phyloP scores from a whole-genome alignment of 768 basidiomycete species.

The Termitomyces sp. region DNA sequence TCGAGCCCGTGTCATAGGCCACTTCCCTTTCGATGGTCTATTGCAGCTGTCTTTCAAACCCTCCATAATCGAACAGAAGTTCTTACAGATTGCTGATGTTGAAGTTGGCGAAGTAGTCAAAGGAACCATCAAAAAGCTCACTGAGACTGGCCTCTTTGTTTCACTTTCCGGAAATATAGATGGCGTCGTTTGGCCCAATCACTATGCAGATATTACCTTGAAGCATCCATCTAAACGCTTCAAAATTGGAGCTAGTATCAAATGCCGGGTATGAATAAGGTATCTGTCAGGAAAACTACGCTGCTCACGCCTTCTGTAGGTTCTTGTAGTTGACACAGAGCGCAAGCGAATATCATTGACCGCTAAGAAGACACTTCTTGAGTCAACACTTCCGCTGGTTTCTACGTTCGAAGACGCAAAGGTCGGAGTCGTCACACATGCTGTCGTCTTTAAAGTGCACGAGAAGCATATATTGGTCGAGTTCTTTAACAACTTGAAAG shows the following conservation, averaged over 20 bases:
- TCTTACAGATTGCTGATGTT: slow-evolving; percentile 80
- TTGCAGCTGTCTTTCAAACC: slow-evolving; percentile 85
- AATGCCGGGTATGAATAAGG: slow-evolving; percentile 67
- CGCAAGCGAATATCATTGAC: slow-evolving; percentile 83
- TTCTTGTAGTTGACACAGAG: slow-evolving; percentile 79
- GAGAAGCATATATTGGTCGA: slow-evolving; percentile 84
- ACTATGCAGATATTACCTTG: slow-evolving; percentile 92
- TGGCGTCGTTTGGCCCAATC: slow-evolving; percentile 91
- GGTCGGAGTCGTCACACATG: slow-evolving; percentile 73
- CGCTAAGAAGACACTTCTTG: slow-evolving; percentile 86
- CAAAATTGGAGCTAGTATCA: slow-evolving; percentile 78
- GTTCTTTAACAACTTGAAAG: slow-evolving; percentile 88
- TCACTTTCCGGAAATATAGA: slow-evolving; percentile 85
- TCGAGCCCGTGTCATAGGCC: slow-evolving; percentile 83
- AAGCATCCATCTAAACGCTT: slow-evolving; percentile 93
- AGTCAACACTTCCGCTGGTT: slow-evolving; percentile 74
- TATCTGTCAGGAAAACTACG: background rate
- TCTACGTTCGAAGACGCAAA: slow-evolving; percentile 63
- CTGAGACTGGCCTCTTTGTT: slow-evolving; percentile 79
- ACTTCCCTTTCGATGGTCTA: slow-evolving; percentile 82
- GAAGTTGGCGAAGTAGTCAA: slow-evolving; percentile 84
- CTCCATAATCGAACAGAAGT: slow-evolving; percentile 81
- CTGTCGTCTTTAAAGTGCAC: slow-evolving; percentile 78
- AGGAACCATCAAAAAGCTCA: slow-evolving; percentile 84
- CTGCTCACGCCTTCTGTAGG: slow-evolving; percentile 37